These are phyloP conservation scores for Viola odorata DNA, from an alignment of 345 rosid species.

Conservation along the genomic window DNA sequence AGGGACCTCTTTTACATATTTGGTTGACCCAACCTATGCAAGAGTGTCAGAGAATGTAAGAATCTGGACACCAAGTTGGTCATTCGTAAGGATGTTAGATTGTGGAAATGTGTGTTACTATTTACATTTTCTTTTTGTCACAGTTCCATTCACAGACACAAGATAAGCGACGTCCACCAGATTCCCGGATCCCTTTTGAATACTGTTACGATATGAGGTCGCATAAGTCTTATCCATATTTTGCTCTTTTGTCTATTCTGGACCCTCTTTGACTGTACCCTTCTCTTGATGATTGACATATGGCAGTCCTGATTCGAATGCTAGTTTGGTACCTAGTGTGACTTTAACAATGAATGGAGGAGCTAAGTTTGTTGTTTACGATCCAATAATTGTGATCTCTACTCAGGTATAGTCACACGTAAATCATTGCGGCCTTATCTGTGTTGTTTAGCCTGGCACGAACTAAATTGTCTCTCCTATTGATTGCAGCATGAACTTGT, in stretches of 20 bases:
- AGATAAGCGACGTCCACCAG: slow-evolving; percentile 52
- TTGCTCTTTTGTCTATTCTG: not conserved
- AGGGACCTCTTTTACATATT: slow-evolving; percentile 81
- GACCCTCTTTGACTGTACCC: slow-evolving; percentile 5
- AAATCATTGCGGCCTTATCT: not conserved
- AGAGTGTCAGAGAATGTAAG: slow-evolving; percentile 55
- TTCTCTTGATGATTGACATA: slow-evolving; percentile 15
- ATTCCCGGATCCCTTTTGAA: slow-evolving; percentile 72
- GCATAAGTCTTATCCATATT: slow-evolving; percentile 3
- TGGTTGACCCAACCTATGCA: slow-evolving; percentile 55
- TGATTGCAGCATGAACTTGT: slow-evolving; percentile 48
- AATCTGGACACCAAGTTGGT: slow-evolving; percentile 9
- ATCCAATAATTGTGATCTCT: slow-evolving; percentile 69
- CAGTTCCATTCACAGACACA: slow-evolving; percentile 73
- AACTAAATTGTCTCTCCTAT: not conserved
- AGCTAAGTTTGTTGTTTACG: slow-evolving; percentile 49
- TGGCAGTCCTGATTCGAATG: slow-evolving; percentile 52
- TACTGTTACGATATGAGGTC: slow-evolving; percentile 82
- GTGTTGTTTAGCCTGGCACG: slow-evolving; percentile 3
- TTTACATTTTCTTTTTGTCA: slow-evolving; percentile 3
- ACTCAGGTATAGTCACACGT: slow-evolving; percentile 35
- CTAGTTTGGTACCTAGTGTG: slow-evolving; percentile 61
- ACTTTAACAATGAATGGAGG: slow-evolving; percentile 72
- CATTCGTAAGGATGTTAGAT: not conserved
- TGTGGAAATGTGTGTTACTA: not conserved